Evolutionary conservation across 1,284 basidiomycete species (phyloP).

Genomic region (Trichosporon asahii): DNA sequence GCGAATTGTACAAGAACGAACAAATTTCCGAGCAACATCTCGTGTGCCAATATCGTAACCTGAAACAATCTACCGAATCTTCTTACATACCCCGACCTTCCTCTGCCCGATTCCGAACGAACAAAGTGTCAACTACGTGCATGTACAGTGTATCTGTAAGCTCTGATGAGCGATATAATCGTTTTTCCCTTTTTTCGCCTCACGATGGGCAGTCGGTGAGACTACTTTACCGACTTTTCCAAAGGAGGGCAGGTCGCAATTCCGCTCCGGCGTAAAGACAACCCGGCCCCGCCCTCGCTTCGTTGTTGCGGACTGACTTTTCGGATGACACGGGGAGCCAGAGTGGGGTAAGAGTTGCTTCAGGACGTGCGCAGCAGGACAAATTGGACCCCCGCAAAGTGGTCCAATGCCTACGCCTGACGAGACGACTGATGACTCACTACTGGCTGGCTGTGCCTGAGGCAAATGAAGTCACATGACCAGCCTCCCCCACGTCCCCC

Average conservation of each 20-base stretch:
- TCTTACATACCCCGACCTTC: background rate
- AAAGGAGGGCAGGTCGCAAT: background rate
- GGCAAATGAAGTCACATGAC: background rate
- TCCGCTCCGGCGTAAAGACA: background rate
- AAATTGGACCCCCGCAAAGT: background rate
- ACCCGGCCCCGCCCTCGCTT: background rate
- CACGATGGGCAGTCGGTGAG: background rate
- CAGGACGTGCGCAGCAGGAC: background rate
- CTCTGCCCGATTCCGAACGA: background rate
- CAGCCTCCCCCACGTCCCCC: background rate
- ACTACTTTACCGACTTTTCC: background rate
- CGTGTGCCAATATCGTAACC: background rate
- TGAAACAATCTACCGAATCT: background rate
- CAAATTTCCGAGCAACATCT: background rate
- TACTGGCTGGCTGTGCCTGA: background rate
- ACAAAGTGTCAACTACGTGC: slow-evolving; percentile 3
- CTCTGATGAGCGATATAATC: background rate
- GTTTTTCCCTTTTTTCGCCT: background rate
- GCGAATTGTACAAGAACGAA: background rate
- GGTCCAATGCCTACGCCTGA: no score
- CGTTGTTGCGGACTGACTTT: background rate
- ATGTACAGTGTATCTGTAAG: slow-evolving; percentile 10
- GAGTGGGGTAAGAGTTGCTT: background rate
- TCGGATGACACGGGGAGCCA: background rate
- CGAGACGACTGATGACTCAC: background rate